Evolutionary conservation across 2,329 filamentous ascomycete genomes (phyloP).

Genomic region (Drechmeria coniospora): DNA sequence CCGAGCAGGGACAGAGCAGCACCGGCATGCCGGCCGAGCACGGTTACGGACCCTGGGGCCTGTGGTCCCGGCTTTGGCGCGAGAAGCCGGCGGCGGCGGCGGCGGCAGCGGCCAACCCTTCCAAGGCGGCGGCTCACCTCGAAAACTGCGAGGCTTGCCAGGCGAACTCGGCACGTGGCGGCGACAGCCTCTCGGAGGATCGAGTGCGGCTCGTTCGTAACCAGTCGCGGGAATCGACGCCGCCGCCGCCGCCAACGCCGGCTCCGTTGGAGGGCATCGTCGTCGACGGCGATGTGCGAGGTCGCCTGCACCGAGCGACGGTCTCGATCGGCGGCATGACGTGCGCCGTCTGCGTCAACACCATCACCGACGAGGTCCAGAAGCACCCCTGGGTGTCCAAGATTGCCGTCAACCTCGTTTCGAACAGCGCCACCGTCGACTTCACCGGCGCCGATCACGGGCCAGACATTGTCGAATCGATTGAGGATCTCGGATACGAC

Average conservation of each 20-base stretch:
- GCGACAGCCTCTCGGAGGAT: constrained; percentile 3
- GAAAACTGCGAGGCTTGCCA: constrained; percentile 23
- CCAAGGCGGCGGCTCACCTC: constrained; percentile 17
- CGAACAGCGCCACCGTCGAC: constrained; percentile 49
- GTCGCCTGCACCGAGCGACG: constrained; percentile 25
- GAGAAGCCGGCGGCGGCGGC: constrained; percentile 10
- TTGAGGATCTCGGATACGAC: constrained; percentile 52
- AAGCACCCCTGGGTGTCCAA: constrained; percentile 41
- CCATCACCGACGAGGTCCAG: constrained; percentile 43
- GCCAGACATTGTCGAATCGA: constrained; percentile 25
- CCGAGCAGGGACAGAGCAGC: constrained; percentile 10
- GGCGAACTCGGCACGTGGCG: constrained; percentile 6
- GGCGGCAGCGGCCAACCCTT: constrained; percentile 9
- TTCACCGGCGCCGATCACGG: constrained; percentile 24
- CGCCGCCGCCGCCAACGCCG: constrained; percentile 3
- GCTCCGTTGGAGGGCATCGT: constrained; percentile 11
- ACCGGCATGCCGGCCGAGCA: constrained; percentile 6
- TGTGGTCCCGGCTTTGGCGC: constrained; percentile 18
- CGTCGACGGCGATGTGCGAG: constrained; percentile 5
- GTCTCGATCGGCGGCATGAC: constrained; percentile 60
- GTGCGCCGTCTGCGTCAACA: constrained; percentile 52
- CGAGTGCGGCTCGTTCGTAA: constrained; percentile 1
- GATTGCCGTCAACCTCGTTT: constrained; percentile 47
- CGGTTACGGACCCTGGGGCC: constrained; percentile 9
- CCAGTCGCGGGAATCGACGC: constrained; percentile 2